phyloP scores from a whole-genome alignment of 805 yeast genomes.

The Schwanniomyces vanrijiae region DNA sequence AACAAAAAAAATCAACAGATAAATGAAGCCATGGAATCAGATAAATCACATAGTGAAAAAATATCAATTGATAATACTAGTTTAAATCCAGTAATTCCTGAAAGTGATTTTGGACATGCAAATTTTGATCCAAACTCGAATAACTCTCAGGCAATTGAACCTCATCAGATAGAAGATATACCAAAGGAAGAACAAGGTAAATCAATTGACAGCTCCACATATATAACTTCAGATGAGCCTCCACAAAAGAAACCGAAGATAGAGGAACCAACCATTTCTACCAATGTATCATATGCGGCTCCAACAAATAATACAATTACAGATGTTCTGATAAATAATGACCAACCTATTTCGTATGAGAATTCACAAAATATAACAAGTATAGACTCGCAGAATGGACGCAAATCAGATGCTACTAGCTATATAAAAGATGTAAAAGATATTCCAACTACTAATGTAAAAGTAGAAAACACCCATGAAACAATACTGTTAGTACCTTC shows the following conservation, averaged over 20 bases:
- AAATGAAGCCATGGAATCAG: not conserved
- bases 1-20: not conserved
- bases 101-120: not conserved
- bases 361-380: not conserved
- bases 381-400: not conserved
- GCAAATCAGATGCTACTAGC: not conserved
- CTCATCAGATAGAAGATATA: not conserved
- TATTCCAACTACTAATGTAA: not conserved
- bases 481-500: not conserved
- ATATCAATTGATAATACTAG: not conserved
- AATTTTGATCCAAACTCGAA: not conserved
- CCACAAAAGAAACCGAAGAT: not conserved
- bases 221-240: constrained; percentile 1
- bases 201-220: not conserved
- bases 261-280: not conserved
- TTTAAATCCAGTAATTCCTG: not conserved
- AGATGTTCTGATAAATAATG: not conserved
- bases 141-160: not conserved
- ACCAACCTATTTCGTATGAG: not conserved
- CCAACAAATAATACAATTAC: not conserved
- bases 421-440: not conserved
- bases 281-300: not conserved
- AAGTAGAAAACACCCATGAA: not conserved
- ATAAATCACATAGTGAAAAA: not conserved
- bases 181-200: not conserved